Conservation (phyloP, 2,329 filamentous ascomycete genomes). For the Stemphylium beticola region DNA sequence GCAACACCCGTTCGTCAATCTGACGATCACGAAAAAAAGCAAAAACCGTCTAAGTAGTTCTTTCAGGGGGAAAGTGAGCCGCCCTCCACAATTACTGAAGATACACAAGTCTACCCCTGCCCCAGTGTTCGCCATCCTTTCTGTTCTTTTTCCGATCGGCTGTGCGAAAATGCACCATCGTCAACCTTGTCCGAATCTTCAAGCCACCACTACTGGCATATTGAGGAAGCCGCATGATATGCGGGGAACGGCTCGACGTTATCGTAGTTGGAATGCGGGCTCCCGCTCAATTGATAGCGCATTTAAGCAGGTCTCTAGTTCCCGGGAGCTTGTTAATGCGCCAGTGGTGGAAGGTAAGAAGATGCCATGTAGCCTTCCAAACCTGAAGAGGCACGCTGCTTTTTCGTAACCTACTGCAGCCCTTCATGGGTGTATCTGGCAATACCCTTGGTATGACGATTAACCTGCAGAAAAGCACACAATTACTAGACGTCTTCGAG, state of each 20-base stretch:
- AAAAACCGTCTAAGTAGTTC: background rate
- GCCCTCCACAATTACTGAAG: conserved; percentile 1
- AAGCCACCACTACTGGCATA: background rate
- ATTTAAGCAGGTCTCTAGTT: background rate
- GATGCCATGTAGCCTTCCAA: background rate
- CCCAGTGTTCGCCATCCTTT: background rate
- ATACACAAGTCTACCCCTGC: background rate
- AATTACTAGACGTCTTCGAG: background rate
- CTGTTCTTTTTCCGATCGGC: conserved; percentile 1
- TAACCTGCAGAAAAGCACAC: conserved; percentile 5
- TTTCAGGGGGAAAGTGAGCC: background rate
- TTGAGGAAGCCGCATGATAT: background rate
- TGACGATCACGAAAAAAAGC: conserved; percentile 11
- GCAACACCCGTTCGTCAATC: conserved; percentile 4
- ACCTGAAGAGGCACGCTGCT: background rate
- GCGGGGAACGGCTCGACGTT: background rate
- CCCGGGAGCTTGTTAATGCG: background rate
- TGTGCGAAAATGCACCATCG: background rate
- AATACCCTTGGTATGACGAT: background rate
- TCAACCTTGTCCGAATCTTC: background rate
- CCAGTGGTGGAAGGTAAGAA: background rate
- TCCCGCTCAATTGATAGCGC: background rate
- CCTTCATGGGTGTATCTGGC: background rate
- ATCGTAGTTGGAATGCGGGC: background rate
- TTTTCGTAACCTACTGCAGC: no score